A percentile compares a stretch with the other conserved stretches of the same genome.
These are phyloP conservation scores for Dimargaris verticillata DNA, from an alignment of 192 early-diverging fungal genomes.

Conservation along the genomic window DNA sequence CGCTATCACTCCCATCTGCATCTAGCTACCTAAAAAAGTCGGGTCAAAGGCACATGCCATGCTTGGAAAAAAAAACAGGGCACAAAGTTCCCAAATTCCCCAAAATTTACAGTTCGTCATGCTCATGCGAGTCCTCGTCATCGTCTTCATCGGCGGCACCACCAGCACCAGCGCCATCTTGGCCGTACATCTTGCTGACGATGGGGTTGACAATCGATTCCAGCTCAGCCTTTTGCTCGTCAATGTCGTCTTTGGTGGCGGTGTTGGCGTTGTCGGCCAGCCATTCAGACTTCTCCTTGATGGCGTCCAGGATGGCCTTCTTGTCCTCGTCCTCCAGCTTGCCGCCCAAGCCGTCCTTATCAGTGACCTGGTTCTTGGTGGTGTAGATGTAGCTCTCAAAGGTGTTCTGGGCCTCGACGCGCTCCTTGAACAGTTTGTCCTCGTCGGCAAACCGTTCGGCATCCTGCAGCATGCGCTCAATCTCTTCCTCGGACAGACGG, in stretches of 20 bases:
- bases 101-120: conserved; percentile 31
- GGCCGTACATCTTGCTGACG: conserved; percentile 72
- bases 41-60: too few species aligned
- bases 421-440: conserved; percentile 66
- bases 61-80: not conserved
- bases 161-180: conserved; percentile 34
- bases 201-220: conserved; percentile 91
- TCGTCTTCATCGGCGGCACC: conserved; percentile 40
- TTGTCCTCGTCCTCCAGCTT: conserved; percentile 84
- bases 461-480: conserved; percentile 92
- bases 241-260: conserved; percentile 93
- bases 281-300: conserved; percentile 71
- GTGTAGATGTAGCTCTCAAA: conserved; percentile 86
- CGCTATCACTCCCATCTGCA: too few species aligned
- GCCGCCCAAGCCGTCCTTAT: conserved; percentile 67
- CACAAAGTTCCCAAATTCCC: too few species aligned
- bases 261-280: conserved; percentile 60
- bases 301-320: conserved; percentile 61
- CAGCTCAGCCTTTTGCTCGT: conserved; percentile 87
- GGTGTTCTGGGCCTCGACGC: conserved; percentile 75
- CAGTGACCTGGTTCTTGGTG: conserved; percentile 73
- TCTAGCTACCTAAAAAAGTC: too few species aligned
- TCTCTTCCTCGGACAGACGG: conserved; percentile 83
- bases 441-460: conserved; percentile 89
- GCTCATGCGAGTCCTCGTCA: conserved; percentile 18